Evolutionary conservation across 2,329 filamentous ascomycete genomes (phyloP).

Genomic region (Claviceps spartinae): DNA sequence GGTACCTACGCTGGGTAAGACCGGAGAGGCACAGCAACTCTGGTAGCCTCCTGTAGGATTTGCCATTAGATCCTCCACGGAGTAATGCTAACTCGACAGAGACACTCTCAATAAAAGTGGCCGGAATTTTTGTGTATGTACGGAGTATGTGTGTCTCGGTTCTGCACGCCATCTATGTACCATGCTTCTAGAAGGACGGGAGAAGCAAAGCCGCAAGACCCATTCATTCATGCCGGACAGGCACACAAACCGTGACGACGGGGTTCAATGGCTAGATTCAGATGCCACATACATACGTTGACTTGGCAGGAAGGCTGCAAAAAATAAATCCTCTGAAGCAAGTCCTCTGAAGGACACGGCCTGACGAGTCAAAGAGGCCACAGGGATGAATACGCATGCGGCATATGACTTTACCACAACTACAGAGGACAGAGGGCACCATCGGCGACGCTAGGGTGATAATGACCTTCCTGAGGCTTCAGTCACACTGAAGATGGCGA

Average conservation of each 20-base stretch:
- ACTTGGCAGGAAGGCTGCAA: too few species aligned
- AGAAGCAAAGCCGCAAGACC: slow-evolving; percentile 11
- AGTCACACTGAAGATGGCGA: background rate
- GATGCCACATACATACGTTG: too few species aligned
- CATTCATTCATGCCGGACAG: background rate
- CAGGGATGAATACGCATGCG: too few species aligned
- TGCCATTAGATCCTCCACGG: background rate
- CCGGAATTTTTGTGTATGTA: background rate
- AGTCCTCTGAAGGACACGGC: too few species aligned
- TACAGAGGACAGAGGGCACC: background rate
- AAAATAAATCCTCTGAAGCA: too few species aligned
- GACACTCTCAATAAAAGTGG: background rate
- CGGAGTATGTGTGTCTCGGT: background rate
- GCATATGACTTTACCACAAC: too few species aligned
- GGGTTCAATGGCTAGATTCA: background rate
- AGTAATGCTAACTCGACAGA: background rate
- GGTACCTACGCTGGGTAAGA: background rate
- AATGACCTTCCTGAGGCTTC: background rate
- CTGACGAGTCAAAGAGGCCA: too few species aligned
- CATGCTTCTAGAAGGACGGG: slow-evolving; percentile 18
- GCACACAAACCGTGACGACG: background rate
- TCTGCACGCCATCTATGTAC: background rate
- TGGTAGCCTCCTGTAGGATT: background rate
- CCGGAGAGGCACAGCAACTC: background rate
- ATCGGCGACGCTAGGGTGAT: slow-evolving; percentile 7